These are phyloP conservation scores for Esteya vermicola DNA, from an alignment of 2,329 filamentous ascomycete species.

Conservation along the genomic window DNA sequence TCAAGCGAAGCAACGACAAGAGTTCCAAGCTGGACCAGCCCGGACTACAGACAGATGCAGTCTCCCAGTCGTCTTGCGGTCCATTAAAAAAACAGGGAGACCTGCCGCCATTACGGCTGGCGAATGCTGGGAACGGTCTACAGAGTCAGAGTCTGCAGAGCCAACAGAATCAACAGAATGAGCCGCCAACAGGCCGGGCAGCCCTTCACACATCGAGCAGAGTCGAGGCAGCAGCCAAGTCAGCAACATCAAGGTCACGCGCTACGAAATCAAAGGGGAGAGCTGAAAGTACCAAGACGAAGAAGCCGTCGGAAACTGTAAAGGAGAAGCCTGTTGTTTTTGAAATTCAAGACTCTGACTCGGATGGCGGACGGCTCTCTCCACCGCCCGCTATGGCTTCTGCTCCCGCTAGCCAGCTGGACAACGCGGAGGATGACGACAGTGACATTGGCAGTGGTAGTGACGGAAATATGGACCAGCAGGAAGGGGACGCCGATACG, in stretches of 20 bases:
- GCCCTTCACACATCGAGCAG: conserved; percentile 13
- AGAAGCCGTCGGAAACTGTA: conserved; percentile 9
- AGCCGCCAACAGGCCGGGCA: conserved; percentile 3
- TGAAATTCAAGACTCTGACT: conserved; percentile 9
- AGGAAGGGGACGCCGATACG: background rate
- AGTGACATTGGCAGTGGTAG: too few species aligned
- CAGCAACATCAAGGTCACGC: background rate
- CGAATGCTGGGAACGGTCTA: conserved; percentile 58
- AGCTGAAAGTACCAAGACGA: background rate
- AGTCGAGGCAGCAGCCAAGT: background rate
- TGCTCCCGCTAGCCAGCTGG: too few species aligned
- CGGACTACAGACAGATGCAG: too few species aligned
- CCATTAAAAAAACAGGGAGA: too few species aligned
- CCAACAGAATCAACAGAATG: background rate
- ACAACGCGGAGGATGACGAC: background rate
- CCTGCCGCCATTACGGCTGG: too few species aligned
- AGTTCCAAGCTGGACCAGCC: too few species aligned
- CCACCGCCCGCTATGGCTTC: background rate
- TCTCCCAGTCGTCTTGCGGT: too few species aligned
- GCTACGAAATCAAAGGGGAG: conserved; percentile 7
- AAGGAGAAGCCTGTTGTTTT: conserved; percentile 11
- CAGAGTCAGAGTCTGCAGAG: conserved; percentile 54
- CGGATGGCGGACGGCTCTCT: conserved; percentile 25
- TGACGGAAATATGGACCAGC: too few species aligned
- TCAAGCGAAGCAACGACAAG: too few species aligned